These are phyloP conservation scores for Brassica hybrid DNA, from an alignment of 441 rosid species.

Conservation along the genomic window DNA sequence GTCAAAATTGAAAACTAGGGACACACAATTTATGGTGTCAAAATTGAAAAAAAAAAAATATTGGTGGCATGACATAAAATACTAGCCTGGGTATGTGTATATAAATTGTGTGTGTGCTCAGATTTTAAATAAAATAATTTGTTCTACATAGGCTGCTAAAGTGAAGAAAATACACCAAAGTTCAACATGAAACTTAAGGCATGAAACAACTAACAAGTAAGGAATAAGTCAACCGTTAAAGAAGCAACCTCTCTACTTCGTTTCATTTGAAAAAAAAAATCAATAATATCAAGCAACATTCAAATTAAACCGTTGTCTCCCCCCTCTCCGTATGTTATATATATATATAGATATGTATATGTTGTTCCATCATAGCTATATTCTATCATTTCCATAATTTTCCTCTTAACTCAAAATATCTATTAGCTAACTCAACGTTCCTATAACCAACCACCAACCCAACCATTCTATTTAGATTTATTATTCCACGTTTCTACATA, in stretches of 20 bases:
- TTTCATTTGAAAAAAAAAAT: slow-evolving; percentile 1
- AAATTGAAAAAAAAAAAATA: neutral
- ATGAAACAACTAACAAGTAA: slow-evolving; percentile 10
- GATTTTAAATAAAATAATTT: neutral
- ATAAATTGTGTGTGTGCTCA: neutral
- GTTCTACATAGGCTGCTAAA: slow-evolving; percentile 32
- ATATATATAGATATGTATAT: slow-evolving; percentile 1
- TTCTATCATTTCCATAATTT: neutral
- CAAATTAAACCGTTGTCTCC: slow-evolving; percentile 3
- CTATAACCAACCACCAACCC: slow-evolving; percentile 8
- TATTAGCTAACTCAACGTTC: neutral
- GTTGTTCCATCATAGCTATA: slow-evolving; percentile 20
- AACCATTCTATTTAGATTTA: neutral
- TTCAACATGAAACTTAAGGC: slow-evolving; percentile 20
- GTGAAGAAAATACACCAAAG: neutral
- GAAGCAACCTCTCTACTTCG: slow-evolving; percentile 28
- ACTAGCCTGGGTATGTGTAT: neutral
- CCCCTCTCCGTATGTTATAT: neutral
- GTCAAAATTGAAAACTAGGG: neutral
- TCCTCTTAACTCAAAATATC: neutral
- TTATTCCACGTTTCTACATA: neutral
- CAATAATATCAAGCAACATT: slow-evolving; percentile 14
- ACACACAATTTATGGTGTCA: neutral
- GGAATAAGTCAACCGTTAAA: slow-evolving; percentile 18
- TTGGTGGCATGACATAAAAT: neutral